Percentiles rank a stretch among this genome's conserved stretches.
These are phyloP conservation scores for Penicillium brasilianum DNA, from an alignment of 2,329 filamentous ascomycete genomes.

Conservation along the genomic window DNA sequence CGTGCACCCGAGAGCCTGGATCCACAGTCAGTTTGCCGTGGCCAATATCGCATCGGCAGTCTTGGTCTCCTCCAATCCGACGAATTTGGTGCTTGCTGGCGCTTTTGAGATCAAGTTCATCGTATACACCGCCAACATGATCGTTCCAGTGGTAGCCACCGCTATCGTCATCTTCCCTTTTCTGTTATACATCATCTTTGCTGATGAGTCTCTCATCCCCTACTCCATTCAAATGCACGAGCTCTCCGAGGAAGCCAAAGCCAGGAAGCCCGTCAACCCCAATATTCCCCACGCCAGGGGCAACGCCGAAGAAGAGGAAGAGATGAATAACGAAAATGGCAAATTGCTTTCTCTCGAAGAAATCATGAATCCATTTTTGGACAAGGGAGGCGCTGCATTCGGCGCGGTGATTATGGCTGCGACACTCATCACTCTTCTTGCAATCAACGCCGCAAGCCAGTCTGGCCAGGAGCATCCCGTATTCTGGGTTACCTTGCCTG, in stretches of 20 bases:
- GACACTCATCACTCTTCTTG: conserved; percentile 69
- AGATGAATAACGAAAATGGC: conserved; percentile 56
- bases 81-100: conserved; percentile 74
- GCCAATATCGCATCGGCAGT: conserved; percentile 77
- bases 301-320: conserved; percentile 59
- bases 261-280: conserved; percentile 68
- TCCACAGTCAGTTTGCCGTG: conserved; percentile 71
- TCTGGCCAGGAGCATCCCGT: conserved; percentile 61
- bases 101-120: conserved; percentile 75
- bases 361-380: conserved; percentile 76
- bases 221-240: conserved; percentile 70
- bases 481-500: conserved; percentile 72
- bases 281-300: conserved; percentile 71
- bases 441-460: conserved; percentile 66
- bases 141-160: conserved; percentile 72
- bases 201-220: conserved; percentile 67
- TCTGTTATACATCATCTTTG: conserved; percentile 71
- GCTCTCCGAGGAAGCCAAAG: conserved; percentile 62
- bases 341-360: conserved; percentile 69
- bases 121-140: conserved; percentile 76
- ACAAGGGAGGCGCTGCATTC: conserved; percentile 68
- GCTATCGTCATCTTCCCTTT: conserved; percentile 72
- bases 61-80: conserved; percentile 77
- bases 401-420: conserved; percentile 69
- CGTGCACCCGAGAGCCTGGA: conserved; percentile 72